A percentile compares a stretch with the other conserved stretches of the same genome.
Evolutionary conservation across 2,329 filamentous ascomycete genomes (phyloP).

Genomic region (Monilinia aucupariae): DNA sequence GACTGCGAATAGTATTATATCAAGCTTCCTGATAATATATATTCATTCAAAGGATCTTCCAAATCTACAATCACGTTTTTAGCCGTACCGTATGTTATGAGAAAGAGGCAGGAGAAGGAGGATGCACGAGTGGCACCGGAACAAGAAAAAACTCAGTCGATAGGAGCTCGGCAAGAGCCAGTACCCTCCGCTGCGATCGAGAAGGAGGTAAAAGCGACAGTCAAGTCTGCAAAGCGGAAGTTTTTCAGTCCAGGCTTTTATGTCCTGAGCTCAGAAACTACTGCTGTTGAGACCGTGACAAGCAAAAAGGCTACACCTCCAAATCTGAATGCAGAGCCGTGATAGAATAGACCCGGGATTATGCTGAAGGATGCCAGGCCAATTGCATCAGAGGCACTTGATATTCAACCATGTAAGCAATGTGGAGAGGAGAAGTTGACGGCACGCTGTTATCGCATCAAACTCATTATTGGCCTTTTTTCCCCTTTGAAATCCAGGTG

Average conservation of each 20-base stretch:
- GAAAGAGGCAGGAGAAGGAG: not conserved
- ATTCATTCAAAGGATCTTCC: not conserved
- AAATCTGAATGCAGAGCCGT: not conserved
- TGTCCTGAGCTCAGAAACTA: not conserved
- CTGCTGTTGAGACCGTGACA: not conserved
- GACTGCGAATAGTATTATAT: not conserved
- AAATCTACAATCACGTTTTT: not conserved
- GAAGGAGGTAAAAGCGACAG: not conserved
- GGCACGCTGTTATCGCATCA: conserved; percentile 48
- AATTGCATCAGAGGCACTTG: not conserved
- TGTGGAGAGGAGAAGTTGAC: conserved; percentile 34
- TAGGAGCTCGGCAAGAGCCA: not conserved
- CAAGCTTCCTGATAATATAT: no score
- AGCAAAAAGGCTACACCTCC: not conserved
- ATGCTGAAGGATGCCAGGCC: not conserved
- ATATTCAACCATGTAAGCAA: not conserved
- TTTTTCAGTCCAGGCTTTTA: not conserved
- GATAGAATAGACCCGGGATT: not conserved
- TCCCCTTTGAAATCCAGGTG: conserved; percentile 56
- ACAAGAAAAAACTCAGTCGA: not conserved
- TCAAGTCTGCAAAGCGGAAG: not conserved
- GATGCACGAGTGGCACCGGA: not conserved
- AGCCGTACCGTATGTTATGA: not conserved
- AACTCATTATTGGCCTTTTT: conserved; percentile 53
- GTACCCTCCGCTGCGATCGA: not conserved